Evolutionary conservation across 1,139 yeast species (phyloP).

Genomic region (Debaryomyces udenii): DNA sequence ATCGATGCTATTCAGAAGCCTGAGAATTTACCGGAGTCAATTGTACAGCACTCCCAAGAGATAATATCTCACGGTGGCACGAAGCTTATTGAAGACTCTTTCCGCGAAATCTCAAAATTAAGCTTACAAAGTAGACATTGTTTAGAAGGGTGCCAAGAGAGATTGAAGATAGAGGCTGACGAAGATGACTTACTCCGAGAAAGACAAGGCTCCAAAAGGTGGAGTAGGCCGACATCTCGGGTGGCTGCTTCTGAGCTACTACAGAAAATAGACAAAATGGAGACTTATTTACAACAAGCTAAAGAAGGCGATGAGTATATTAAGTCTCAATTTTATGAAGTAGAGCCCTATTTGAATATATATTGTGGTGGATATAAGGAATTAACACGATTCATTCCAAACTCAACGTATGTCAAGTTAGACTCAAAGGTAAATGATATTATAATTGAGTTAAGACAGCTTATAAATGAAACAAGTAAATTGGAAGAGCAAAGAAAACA

Average conservation of each 20-base stretch:
- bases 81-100: conserved; percentile 39
- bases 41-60: conserved; percentile 58
- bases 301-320: conserved; percentile 61
- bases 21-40: conserved; percentile 60
- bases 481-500: conserved; percentile 38
- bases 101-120: conserved; percentile 49
- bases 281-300: conserved; percentile 60
- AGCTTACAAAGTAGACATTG: conserved; percentile 44
- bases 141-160: conserved; percentile 46
- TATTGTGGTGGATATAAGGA: conserved; percentile 46
- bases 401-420: conserved; percentile 43
- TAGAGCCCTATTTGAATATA: conserved; percentile 46
- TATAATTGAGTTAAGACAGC: conserved; percentile 46
- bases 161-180: conserved; percentile 52
- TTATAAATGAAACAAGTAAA: conserved; percentile 27
- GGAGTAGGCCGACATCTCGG: conserved; percentile 50
- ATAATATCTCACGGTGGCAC: conserved; percentile 60
- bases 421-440: conserved; percentile 41
- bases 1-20: conserved; percentile 68
- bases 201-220: conserved; percentile 50
- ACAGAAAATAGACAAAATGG: conserved; percentile 46
- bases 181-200: conserved; percentile 58
- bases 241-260: conserved; percentile 41
- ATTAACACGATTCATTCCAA: conserved; percentile 54
- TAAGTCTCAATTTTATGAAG: conserved; percentile 42